Conservation (phyloP, 768 basidiomycete genomes). For the Phaffia australis region DNA sequence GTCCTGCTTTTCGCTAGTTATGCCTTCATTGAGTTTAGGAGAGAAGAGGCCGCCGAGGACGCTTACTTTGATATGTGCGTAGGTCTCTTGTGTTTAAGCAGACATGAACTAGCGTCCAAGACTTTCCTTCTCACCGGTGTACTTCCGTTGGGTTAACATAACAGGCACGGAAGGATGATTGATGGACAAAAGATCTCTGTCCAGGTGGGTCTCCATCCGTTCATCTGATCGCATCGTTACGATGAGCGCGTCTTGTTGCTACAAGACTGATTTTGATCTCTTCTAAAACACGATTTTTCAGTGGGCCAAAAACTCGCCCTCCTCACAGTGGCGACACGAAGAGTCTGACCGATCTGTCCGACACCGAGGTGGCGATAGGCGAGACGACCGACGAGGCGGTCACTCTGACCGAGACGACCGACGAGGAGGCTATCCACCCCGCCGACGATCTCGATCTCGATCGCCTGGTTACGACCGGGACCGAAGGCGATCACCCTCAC, state of each 20-base stretch:
- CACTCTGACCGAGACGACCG: neutral
- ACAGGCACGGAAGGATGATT: constrained; percentile 16
- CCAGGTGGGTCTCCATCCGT: neutral
- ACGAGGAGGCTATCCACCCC: neutral
- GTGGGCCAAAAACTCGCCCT: constrained; percentile 16
- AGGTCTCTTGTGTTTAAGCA: neutral
- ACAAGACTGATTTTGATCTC: neutral
- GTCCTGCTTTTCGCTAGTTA: constrained; percentile 1
- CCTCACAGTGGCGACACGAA: constrained; percentile 8
- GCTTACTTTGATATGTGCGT: constrained; percentile 17
- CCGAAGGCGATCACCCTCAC: neutral
- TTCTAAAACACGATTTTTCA: neutral
- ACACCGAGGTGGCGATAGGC: no score
- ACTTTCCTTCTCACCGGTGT: no score
- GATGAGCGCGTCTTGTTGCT: neutral
- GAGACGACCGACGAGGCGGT: neutral
- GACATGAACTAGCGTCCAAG: neutral
- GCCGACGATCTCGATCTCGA: constrained; percentile 16
- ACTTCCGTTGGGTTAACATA: neutral
- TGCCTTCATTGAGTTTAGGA: constrained; percentile 21
- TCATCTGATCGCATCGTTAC: neutral
- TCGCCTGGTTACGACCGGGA: constrained; percentile 1
- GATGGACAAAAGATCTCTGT: constrained; percentile 10
- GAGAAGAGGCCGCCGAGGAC: constrained; percentile 16
- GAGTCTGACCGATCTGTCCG: neutral